These are phyloP conservation scores for Macrocystidia cucumis DNA, from an alignment of 1,284 basidiomycete species.

Conservation along the genomic window DNA sequence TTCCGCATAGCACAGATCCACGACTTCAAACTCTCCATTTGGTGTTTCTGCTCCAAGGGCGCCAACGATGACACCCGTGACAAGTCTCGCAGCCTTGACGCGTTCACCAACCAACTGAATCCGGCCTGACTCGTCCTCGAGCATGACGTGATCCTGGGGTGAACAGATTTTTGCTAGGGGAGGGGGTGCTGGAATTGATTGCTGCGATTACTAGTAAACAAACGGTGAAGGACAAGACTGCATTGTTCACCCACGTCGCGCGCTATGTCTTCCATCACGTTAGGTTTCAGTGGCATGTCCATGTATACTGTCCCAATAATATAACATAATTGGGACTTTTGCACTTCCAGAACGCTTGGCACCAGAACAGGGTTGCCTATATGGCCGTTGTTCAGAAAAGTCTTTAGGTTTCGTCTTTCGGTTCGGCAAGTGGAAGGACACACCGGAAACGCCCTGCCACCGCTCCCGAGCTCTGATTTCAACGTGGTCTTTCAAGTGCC, in stretches of 20 bases:
- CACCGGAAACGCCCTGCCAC: constrained; percentile 66
- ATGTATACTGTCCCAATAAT: constrained; percentile 95
- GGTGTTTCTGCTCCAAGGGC: constrained; percentile 87
- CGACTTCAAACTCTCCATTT: constrained; percentile 89
- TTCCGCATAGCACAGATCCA: constrained; percentile 85
- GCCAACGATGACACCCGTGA: constrained; percentile 89
- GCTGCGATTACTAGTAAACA: constrained; percentile 50
- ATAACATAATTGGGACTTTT: constrained; percentile 81
- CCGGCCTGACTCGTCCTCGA: constrained; percentile 95
- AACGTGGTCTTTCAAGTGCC: constrained; percentile 55
- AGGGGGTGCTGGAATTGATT: constrained; percentile 83
- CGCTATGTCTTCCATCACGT: constrained; percentile 91
- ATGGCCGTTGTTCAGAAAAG: no score
- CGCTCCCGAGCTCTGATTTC: constrained; percentile 52
- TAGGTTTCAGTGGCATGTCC: constrained; percentile 97
- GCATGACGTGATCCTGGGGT: constrained; percentile 73
- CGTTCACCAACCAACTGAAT: constrained; percentile 80
- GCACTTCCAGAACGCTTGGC: constrained; percentile 83
- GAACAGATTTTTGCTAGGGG: constrained; percentile 72
- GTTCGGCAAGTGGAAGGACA: constrained; percentile 1
- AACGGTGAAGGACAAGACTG: constrained; percentile 2
- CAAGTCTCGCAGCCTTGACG: constrained; percentile 48
- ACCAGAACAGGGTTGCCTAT: constrained; percentile 70
- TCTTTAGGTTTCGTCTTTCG: no score
- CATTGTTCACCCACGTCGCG: constrained; percentile 64